These are phyloP conservation scores for Lactarius psammicola DNA, from an alignment of 768 basidiomycete genomes.

Conservation along the genomic window DNA sequence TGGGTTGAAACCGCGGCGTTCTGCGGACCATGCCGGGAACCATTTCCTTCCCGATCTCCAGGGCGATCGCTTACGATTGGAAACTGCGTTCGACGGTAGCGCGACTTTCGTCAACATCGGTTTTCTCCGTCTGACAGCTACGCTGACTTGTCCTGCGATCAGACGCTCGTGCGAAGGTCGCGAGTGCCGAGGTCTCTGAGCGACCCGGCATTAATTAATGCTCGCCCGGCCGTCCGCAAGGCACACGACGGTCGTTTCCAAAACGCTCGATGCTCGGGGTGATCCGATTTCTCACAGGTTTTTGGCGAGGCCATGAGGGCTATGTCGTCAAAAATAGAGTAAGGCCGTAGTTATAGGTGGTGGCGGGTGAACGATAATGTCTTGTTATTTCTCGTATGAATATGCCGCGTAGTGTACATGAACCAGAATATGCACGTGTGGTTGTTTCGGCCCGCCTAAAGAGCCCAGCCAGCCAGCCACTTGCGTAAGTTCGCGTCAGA, in stretches of 20 bases:
- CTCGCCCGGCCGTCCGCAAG: conserved; percentile 17
- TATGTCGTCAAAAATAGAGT: not conserved
- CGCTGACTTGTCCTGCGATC: conserved; percentile 39
- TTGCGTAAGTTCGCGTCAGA: not conserved
- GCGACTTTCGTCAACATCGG: conserved; percentile 34
- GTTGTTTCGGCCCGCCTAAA: not conserved
- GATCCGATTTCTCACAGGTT: not conserved
- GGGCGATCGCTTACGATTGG: not conserved
- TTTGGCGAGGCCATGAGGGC: conserved; percentile 13
- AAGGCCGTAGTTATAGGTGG: conserved; percentile 14
- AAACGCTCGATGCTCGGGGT: conserved; percentile 2
- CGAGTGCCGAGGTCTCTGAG: conserved; percentile 14
- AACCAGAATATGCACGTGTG: not conserved
- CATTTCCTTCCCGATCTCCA: not conserved
- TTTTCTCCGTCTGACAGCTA: conserved; percentile 29
- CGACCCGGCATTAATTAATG: conserved; percentile 6
- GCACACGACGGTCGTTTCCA: conserved; percentile 14
- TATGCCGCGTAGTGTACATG: not conserved
- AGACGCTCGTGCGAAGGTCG: conserved; percentile 47
- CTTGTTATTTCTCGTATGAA: not conserved
- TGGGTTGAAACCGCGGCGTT: conserved; percentile 1
- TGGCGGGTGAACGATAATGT: not conserved
- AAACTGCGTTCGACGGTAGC: conserved; percentile 15
- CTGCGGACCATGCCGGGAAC: conserved; percentile 8
- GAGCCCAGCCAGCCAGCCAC: not conserved